A percentile compares a stretch with the other conserved stretches of the same genome.
Evolutionary conservation across 306 rosid genomes (phyloP).

Genomic region (Inga laurina): DNA sequence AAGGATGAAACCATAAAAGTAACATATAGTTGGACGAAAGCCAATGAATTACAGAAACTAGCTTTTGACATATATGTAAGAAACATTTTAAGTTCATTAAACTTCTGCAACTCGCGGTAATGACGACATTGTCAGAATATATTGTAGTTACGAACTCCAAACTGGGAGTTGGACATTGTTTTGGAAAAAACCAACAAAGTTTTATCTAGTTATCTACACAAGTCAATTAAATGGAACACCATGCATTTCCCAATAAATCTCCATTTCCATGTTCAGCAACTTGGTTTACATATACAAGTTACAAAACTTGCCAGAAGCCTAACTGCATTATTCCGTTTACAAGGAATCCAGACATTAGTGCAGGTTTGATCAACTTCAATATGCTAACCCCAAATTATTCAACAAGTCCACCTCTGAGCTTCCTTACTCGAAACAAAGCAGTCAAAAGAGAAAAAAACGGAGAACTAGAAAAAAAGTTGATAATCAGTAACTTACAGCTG

Average conservation of each 20-base stretch:
- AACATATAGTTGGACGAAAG: not conserved
- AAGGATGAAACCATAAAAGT: not conserved
- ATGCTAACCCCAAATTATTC: not conserved
- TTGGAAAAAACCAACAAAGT: no score
- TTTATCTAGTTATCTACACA: not conserved
- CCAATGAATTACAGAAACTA: not conserved
- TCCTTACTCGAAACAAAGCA: no score
- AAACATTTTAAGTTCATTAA: slow-evolving; percentile 14
- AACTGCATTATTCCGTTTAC: not conserved
- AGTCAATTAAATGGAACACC: slow-evolving; percentile 3
- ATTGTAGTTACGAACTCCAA: slow-evolving; percentile 13
- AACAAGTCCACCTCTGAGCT: no score
- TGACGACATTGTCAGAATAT: not conserved
- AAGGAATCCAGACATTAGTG: not conserved
- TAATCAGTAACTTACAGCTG: not conserved
- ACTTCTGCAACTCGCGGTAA: not conserved
- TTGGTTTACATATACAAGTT: not conserved
- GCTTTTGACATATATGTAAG: not conserved
- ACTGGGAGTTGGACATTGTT: not conserved
- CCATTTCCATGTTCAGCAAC: not conserved
- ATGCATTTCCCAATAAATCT: slow-evolving; percentile 10
- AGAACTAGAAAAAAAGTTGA: not conserved
- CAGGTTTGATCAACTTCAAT: not conserved
- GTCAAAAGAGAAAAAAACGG: not conserved
- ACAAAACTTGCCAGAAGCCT: slow-evolving; percentile 18